Conservation (phyloP, 129 eudicot genomes). For the Centella asiatica region DNA sequence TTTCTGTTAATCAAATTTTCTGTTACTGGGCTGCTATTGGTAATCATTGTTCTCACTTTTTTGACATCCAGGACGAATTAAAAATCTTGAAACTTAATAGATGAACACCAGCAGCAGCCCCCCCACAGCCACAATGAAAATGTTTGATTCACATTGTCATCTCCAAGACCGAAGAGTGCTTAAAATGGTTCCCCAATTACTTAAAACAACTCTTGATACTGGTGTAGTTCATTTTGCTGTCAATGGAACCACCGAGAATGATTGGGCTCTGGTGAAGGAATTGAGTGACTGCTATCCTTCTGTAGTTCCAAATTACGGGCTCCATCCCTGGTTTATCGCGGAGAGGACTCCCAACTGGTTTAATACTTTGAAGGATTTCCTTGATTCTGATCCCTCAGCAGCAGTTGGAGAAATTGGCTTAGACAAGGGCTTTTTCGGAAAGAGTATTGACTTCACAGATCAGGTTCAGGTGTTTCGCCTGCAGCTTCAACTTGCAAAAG, state of each 20-base stretch:
- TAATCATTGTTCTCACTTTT: too few species aligned
- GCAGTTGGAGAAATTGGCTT: constrained; percentile 93
- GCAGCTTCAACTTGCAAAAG: constrained; percentile 90
- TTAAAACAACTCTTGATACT: constrained; percentile 45
- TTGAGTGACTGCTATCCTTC: constrained; percentile 49
- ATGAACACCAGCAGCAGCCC: not conserved
- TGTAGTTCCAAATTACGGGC: constrained; percentile 65
- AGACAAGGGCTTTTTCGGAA: constrained; percentile 68
- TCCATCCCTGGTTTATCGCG: constrained; percentile 70
- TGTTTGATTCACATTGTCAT: constrained; percentile 93
- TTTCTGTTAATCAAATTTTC: too few species aligned
- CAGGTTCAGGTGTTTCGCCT: constrained; percentile 60
- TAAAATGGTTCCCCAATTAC: constrained; percentile 38
- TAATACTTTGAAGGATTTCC: constrained; percentile 33
- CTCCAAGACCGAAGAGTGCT: constrained; percentile 64
- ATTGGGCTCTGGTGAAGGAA: constrained; percentile 74
- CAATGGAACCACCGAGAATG: constrained; percentile 70
- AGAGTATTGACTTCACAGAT: constrained; percentile 48
- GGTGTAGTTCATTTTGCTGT: constrained; percentile 66
- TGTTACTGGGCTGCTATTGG: not conserved
- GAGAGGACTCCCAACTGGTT: constrained; percentile 66
- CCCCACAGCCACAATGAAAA: constrained; percentile 41
- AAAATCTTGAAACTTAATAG: too few species aligned
- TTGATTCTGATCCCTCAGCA: constrained; percentile 57
- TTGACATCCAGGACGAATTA: not conserved